These are phyloP conservation scores for Populus tremula DNA, from an alignment of 345 rosid species.

Conservation along the genomic window DNA sequence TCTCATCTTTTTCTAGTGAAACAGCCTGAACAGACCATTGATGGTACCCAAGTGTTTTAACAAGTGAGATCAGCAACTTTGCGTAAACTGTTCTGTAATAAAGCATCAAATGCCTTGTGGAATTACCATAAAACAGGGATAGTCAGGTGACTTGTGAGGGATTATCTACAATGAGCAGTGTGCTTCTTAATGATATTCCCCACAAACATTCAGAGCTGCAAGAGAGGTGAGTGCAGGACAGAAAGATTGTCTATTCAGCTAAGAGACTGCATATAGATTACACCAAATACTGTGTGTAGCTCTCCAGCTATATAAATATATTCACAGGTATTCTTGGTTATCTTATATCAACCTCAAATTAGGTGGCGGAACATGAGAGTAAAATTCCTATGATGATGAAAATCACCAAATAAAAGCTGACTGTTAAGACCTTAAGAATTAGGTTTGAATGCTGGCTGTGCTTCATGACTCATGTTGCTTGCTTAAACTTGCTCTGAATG, in stretches of 20 bases:
- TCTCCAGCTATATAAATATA: neutral
- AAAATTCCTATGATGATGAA: neutral
- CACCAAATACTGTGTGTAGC: neutral
- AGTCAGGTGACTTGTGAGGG: neutral
- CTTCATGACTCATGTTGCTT: neutral
- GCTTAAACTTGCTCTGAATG: neutral
- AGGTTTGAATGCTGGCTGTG: neutral
- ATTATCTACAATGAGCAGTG: neutral
- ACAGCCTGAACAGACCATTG: neutral
- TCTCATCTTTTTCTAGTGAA: neutral
- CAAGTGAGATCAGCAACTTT: neutral
- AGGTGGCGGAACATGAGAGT: neutral
- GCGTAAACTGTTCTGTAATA: neutral
- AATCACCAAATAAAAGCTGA: neutral
- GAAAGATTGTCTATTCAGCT: neutral
- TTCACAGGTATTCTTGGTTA: neutral
- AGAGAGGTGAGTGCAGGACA: neutral
- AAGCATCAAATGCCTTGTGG: neutral
- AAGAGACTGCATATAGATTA: neutral
- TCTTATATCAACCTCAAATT: neutral
- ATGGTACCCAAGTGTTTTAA: neutral
- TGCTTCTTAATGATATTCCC: neutral
- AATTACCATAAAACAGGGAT: neutral
- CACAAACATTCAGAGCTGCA: neutral
- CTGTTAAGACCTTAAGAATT: neutral